These are phyloP conservation scores for Herpetospermum pedunculosum DNA, from an alignment of 306 rosid species.

Conservation along the genomic window DNA sequence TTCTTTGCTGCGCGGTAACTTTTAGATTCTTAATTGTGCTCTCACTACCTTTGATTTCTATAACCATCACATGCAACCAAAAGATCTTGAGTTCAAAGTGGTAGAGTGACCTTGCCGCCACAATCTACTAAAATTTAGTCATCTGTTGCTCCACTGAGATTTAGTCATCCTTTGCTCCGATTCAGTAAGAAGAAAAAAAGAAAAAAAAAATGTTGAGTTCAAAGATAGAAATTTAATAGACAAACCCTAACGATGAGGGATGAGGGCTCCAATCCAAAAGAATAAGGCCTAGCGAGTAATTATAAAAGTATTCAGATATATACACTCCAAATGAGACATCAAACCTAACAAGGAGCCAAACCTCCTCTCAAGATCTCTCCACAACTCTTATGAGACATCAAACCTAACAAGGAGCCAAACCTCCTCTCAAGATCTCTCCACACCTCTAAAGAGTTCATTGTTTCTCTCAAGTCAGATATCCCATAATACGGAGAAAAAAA, in stretches of 20 bases:
- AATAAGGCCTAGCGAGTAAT: background rate
- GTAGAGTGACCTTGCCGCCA: background rate
- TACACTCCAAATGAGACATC: no score
- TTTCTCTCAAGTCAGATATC: no score
- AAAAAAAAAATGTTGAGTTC: background rate
- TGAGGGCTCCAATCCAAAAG: background rate
- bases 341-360: no score
- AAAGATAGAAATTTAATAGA: background rate
- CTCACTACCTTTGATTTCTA: background rate
- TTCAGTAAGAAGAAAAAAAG: no score
- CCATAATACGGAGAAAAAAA: background rate
- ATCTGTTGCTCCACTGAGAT: no score
- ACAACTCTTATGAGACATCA: no score
- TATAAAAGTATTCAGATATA: background rate
- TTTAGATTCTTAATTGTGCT: background rate
- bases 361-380: no score
- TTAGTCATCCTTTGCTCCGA: no score
- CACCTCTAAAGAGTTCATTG: no score
- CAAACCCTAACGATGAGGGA: background rate
- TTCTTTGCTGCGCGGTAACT: constrained; percentile 67
- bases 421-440: no score
- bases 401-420: no score
- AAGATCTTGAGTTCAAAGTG: background rate
- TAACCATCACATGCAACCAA: background rate
- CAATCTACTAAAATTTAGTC: background rate